Evolutionary conservation across 78 protist species (phyloP), one percentile per base, ranked within the genome.

Genomic region (Carpediemonas membranifera): DNA sequence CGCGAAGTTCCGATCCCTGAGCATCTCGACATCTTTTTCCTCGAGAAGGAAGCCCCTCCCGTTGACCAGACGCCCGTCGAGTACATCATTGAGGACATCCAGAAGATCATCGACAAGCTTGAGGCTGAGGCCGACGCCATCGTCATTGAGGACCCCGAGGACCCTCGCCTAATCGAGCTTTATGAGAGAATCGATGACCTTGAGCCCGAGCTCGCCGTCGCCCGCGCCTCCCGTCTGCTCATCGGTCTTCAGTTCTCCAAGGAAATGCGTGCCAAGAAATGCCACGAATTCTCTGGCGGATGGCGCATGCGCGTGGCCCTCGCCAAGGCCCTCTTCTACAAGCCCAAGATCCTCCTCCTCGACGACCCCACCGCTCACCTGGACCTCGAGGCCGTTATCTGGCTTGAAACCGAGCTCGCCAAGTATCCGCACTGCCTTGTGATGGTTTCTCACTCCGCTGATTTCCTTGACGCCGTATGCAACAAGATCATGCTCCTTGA

Each of bases 321-420:
- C 7, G 75, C 75, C 28, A 2, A 51, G 7, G 75, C 75, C 31
- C 43, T 41, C 21, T 41, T 41, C 47, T 13, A 2, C 50, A 0
- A 43, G 41, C 82, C 78, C 7, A 55, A 77, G 15, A 7, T 71
- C 58, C 71, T 77, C 24, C 78, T 77, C 13, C 72, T 67, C 3
- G 93, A 88, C 61, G 93, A 88, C 65, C 93, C 93, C 39, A 83
- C 85, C 1, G 84, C 84, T 51, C 85, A 63, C 43, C 43, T 76
- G 35, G 75, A 71, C 25, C 65, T 71, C 37, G 60, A 51, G 24
- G 28, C 69, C 43, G 5, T 62, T 30, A 13, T 71, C 33, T 71
- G 75, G 75, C 63, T 71, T 51, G 75, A 71, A 7, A 33, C 15
- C 30, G 2, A 59, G 18, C 63, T 71, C 25, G 7, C 18, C 65